Conservation (phyloP, 164 flowering plant species). For the Tinospora cordifolia region DNA sequence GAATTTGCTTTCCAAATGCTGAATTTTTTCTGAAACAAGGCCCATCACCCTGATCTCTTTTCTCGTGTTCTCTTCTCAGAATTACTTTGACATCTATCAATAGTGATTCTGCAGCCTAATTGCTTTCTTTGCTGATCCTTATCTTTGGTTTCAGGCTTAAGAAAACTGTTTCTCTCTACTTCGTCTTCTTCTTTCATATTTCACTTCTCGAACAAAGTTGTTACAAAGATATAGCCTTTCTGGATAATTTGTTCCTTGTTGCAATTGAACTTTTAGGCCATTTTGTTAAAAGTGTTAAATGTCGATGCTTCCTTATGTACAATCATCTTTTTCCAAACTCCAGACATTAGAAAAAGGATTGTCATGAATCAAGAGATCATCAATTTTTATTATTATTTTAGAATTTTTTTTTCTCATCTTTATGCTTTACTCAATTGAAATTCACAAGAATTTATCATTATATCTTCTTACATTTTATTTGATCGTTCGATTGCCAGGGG, state of each 20-base stretch:
- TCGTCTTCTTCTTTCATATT: constrained; percentile 1
- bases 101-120: constrained; percentile 9
- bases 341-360: background rate
- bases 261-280: background rate
- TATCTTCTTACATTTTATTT: background rate
- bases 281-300: background rate
- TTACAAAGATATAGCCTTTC: background rate
- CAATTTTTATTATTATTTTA: background rate
- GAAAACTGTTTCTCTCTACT: background rate
- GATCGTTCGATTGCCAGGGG: no score
- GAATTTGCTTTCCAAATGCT: constrained; percentile 43
- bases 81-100: background rate
- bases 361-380: background rate
- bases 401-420: background rate
- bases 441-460: background rate
- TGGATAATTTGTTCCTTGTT: background rate
- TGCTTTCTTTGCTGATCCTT: background rate
- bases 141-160: constrained; percentile 5
- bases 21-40: constrained; percentile 27
- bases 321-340: background rate
- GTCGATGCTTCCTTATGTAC: background rate
- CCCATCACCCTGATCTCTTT: constrained; percentile 17
- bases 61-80: constrained; percentile 14
- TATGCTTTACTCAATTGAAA: background rate
- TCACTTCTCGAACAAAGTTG: background rate